Evolutionary conservation across 768 basidiomycete species (phyloP).

Genomic region (Paxillus ammoniavirescens): DNA sequence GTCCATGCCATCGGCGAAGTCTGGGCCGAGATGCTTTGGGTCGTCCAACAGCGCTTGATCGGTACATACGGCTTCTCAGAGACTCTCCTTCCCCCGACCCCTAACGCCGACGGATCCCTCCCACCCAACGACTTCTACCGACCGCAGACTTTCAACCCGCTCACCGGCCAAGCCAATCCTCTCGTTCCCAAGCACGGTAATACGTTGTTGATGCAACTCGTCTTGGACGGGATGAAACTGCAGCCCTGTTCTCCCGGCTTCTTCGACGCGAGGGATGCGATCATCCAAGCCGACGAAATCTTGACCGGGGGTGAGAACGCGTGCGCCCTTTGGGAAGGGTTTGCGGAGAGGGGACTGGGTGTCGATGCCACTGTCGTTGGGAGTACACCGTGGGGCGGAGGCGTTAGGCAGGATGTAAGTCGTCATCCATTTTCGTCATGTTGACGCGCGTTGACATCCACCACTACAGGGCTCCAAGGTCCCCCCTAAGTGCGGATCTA

Average conservation of each 20-base stretch:
- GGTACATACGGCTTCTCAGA: no score
- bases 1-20: no score
- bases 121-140: no score
- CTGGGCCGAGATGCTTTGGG: constrained; percentile 25
- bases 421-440: neutral
- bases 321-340: no score
- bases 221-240: no score
- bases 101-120: no score
- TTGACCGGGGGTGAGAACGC: no score
- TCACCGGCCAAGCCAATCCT: no score
- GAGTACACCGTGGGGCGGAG: constrained; percentile 44
- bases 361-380: no score
- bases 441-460: neutral
- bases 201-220: constrained; percentile 59
- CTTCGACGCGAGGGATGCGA: constrained; percentile 90
- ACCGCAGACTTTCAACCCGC: no score
- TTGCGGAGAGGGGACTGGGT: no score
- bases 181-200: constrained; percentile 87
- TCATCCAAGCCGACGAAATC: constrained; percentile 86
- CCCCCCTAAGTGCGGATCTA: constrained; percentile 36
- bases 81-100: constrained; percentile 32
- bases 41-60: constrained; percentile 71
- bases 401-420: constrained; percentile 45
- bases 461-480: constrained; percentile 37
- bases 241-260: constrained; percentile 74